These are phyloP conservation scores for Yarrowia sp. DNA, from an alignment of 805 yeast species.

Conservation along the genomic window DNA sequence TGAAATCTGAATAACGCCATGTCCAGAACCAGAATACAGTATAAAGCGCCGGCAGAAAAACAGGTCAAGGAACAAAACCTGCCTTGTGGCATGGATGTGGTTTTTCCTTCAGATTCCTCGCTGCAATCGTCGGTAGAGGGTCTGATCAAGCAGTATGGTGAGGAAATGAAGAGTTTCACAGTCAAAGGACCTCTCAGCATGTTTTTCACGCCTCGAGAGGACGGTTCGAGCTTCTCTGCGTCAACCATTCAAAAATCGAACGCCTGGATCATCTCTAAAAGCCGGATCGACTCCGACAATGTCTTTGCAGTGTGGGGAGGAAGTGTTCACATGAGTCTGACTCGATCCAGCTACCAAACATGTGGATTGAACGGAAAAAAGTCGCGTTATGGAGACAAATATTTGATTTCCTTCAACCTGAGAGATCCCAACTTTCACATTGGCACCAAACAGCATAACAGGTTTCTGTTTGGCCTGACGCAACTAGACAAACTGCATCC, in stretches of 20 bases:
- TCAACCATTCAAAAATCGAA: not conserved
- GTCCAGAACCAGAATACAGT: slow-evolving; percentile 27
- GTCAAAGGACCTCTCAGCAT: slow-evolving; percentile 16
- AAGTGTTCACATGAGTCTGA: slow-evolving; percentile 47
- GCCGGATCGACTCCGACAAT: slow-evolving; percentile 49
- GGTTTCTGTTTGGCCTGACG: slow-evolving; percentile 44
- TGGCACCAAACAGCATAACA: slow-evolving; percentile 40
- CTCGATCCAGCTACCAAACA: slow-evolving; percentile 48
- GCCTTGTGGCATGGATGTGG: slow-evolving; percentile 20
- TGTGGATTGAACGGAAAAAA: slow-evolving; percentile 51
- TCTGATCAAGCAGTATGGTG: slow-evolving; percentile 1
- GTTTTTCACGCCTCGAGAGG: slow-evolving; percentile 11
- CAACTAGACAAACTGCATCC: slow-evolving; percentile 39
- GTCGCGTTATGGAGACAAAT: slow-evolving; percentile 42
- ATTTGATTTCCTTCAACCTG: slow-evolving; percentile 7
- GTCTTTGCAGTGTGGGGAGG: slow-evolving; percentile 48
- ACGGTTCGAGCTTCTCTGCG: slow-evolving; percentile 29
- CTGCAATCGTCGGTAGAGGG: slow-evolving; percentile 2
- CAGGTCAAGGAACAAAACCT: slow-evolving; percentile 18
- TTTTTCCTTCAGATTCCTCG: slow-evolving; percentile 15
- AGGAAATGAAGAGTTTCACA: slow-evolving; percentile 18
- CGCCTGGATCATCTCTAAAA: slow-evolving; percentile 41
- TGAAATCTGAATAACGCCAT: not conserved
- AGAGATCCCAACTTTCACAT: slow-evolving; percentile 24
- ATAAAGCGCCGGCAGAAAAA: not conserved